Base-by-base conservation (phyloP, 2,329 filamentous ascomycete species). In the Beauveria sp. region DNA sequence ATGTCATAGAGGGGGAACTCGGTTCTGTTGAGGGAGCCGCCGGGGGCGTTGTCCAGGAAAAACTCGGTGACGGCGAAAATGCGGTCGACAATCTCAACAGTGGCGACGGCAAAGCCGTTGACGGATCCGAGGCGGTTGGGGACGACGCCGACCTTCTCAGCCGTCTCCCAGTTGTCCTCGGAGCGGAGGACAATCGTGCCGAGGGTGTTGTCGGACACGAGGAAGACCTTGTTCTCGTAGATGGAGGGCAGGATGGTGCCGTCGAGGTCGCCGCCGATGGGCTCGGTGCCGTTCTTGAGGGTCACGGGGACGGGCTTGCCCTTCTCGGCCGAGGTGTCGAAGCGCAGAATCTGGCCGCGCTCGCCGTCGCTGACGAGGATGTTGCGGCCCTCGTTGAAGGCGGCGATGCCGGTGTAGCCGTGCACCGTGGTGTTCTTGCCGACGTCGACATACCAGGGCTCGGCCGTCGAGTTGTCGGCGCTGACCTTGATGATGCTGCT, bases 141-240 rank as follows among this genome's bases (percentile, higher is more conserved):
- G 0, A 76, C 66, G 0, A 66, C 67, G 0, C 74, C 74, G 10
- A 77, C 46, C 22, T 73, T 70, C 65, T 75, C 69, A 3, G 74
- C 74, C 3, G 65, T 65, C 28, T 66, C 64, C 75, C 75, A 78
- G 16, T 20, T 2, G 40, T 77, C 71, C n/a, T 64, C 62, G 2
- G 74, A 75, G 14, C 69, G 64, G 18, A 77, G 59, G 20, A 78
- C 75, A 24, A 72, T 70, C 14, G 72, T 69, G 1, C 76, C 75
- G 3, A 64, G 57, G 3, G 34, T 52, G 26, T 72, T 66, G 61
- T 71, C 70, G 0, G 73, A 63, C 0, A 73, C 67, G 8, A 77
- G 65, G 7, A 76, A 62, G 2, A 77, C 70, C 5, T 61, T 72
- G n/a, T 70, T 68, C 5, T 64, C 65, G 61, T 73, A 76, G 20